phyloP scores from a whole-genome alignment of 257 asterid genomes.

The Przewalskia tangutica region DNA sequence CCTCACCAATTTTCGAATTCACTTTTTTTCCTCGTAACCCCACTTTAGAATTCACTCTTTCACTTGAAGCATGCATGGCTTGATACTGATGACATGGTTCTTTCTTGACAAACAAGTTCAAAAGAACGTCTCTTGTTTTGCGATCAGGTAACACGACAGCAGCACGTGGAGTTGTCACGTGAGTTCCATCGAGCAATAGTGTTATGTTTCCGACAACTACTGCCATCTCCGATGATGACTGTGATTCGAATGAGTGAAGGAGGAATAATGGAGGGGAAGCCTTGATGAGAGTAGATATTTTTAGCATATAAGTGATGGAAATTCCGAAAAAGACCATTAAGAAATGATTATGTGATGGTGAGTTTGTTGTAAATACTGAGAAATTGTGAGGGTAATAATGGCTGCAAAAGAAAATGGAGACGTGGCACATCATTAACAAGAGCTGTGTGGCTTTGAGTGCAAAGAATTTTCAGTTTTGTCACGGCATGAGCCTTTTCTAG shows the following conservation, averaged over 20 bases:
- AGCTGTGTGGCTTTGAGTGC: not conserved
- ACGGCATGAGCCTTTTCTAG: not conserved
- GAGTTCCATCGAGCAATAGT: slow-evolving; percentile 47
- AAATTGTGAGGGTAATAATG: not conserved
- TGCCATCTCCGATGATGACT: slow-evolving; percentile 39
- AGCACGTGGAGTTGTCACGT: slow-evolving; percentile 38
- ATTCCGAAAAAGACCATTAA: slow-evolving; percentile 25
- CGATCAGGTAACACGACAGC: slow-evolving; percentile 16
- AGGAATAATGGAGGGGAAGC: slow-evolving; percentile 5
- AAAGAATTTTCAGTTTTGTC: not conserved
- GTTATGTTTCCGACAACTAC: slow-evolving; percentile 52
- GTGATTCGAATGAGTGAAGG: not conserved
- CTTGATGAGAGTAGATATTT: slow-evolving; percentile 28
- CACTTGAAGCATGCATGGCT: slow-evolving; percentile 27
- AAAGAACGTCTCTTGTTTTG: slow-evolving; percentile 30
- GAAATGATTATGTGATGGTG: too few species aligned
- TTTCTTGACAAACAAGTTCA: slow-evolving; percentile 36
- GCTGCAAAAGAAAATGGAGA: not conserved
- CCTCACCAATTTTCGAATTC: slow-evolving; percentile 52
- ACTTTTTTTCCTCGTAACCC: slow-evolving; percentile 29
- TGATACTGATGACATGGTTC: slow-evolving; percentile 26
- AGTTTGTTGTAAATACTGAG: not conserved
- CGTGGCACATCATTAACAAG: slow-evolving; percentile 6
- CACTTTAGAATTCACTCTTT: slow-evolving; percentile 20
- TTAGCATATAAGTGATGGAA: not conserved